These are phyloP conservation scores for Cladophialophora immunda DNA, from an alignment of 2,329 filamentous ascomycete species.

Conservation along the genomic window DNA sequence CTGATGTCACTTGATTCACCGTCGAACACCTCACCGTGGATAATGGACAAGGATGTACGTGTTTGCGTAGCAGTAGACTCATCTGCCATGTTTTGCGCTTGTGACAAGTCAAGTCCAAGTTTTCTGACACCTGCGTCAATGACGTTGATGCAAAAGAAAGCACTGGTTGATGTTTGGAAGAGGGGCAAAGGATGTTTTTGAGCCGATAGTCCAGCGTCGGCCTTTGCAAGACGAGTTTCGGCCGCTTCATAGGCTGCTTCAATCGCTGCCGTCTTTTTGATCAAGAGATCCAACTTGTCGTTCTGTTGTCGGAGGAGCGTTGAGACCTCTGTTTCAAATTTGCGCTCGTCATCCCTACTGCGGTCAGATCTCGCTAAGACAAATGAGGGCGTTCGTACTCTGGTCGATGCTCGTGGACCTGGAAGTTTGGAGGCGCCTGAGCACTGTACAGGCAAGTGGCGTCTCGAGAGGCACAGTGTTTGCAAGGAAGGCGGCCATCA, in stretches of 20 bases:
- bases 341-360: slow-evolving; percentile 10
- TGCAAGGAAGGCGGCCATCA: slow-evolving; percentile 24
- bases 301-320: slow-evolving; percentile 18
- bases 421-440: slow-evolving; percentile 22
- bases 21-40: slow-evolving; percentile 18
- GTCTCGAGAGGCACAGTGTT: slow-evolving; percentile 23
- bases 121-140: slow-evolving; percentile 11
- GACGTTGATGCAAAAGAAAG: slow-evolving; percentile 27
- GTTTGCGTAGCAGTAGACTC: not conserved
- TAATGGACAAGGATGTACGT: slow-evolving; percentile 15
- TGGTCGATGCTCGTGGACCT: slow-evolving; percentile 7
- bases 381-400: slow-evolving; percentile 6
- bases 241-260: slow-evolving; percentile 12
- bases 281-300: slow-evolving; percentile 24
- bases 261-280: slow-evolving; percentile 19
- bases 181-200: slow-evolving; percentile 19
- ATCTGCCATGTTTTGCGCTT: not conserved
- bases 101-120: slow-evolving; percentile 1
- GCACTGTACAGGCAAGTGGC: slow-evolving; percentile 18
- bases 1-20: slow-evolving; percentile 23
- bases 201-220: not conserved
- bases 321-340: slow-evolving; percentile 9
- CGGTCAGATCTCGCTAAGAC: not conserved
- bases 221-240: not conserved
- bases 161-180: slow-evolving; percentile 24